These are phyloP conservation scores for Exophiala aquamarina DNA, from an alignment of 2,329 filamentous ascomycete genomes.

Conservation along the genomic window DNA sequence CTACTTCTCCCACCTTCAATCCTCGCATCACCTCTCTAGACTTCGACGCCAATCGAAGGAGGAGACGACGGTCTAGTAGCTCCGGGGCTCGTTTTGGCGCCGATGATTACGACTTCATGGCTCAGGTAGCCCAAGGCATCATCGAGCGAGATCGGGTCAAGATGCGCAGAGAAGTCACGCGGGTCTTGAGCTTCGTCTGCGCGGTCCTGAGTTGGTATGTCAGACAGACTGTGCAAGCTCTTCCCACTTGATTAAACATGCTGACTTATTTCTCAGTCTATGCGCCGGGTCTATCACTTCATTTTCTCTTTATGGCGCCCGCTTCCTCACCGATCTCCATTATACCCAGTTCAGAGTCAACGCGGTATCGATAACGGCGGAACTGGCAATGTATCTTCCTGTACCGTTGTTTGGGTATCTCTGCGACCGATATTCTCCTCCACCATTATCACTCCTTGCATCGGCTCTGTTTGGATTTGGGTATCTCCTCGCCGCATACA, in stretches of 20 bases:
- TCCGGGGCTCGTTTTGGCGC: conserved; percentile 28
- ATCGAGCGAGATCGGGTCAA: conserved; percentile 56
- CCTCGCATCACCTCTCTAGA: conserved; percentile 45
- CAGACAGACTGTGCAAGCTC: not conserved
- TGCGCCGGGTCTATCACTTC: conserved; percentile 90
- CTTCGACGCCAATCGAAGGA: conserved; percentile 43
- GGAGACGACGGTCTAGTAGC: conserved; percentile 20
- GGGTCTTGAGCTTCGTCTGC: conserved; percentile 60
- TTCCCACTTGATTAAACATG: not conserved
- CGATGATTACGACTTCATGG: conserved; percentile 51
- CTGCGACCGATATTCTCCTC: conserved; percentile 84
- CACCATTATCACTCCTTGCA: conserved; percentile 71
- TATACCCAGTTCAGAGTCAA: conserved; percentile 95
- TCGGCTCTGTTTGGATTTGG: conserved; percentile 74
- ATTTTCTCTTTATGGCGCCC: conserved; percentile 89
- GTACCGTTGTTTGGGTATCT: conserved; percentile 86
- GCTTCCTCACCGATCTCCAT: conserved; percentile 80
- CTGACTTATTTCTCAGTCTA: conserved; percentile 46
- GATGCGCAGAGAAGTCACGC: conserved; percentile 53
- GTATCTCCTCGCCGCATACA: conserved; percentile 78
- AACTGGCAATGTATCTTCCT: conserved; percentile 87
- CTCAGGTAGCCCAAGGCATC: conserved; percentile 61
- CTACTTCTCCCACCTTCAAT: conserved; percentile 16
- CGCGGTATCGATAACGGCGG: conserved; percentile 80
- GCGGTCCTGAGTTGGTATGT: conserved; percentile 58